phyloP scores from a whole-genome alignment of 306 rosid species.

The Acmispon strigosus region DNA sequence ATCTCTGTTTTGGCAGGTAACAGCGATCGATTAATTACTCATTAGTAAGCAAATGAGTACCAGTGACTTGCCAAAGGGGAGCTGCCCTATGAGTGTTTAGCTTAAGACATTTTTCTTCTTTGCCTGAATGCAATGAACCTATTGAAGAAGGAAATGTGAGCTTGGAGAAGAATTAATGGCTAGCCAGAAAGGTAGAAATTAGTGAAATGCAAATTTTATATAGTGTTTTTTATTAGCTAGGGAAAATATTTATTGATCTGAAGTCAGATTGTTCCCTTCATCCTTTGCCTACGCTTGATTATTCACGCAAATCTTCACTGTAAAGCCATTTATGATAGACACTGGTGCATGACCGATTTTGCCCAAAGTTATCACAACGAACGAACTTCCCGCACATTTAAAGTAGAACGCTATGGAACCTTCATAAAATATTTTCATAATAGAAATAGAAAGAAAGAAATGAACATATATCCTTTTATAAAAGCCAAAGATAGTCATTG shows the following conservation, averaged over 20 bases:
- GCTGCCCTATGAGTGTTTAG: slow-evolving; percentile 29
- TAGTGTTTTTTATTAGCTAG: not conserved
- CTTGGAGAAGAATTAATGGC: not conserved
- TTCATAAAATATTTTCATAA: too few relatives aligned
- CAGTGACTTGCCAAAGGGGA: slow-evolving; percentile 32
- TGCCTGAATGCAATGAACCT: not conserved
- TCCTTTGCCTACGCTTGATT: not conserved
- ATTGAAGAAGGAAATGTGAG: not conserved
- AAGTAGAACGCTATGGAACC: too few relatives aligned
- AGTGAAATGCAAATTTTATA: not conserved
- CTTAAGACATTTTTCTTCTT: not conserved
- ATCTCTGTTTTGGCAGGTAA: slow-evolving; percentile 21
- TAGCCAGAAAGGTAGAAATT: not conserved
- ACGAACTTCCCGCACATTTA: too few relatives aligned
- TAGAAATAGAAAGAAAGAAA: too few relatives aligned
- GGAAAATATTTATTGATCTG: not conserved
- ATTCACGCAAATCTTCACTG: not conserved
- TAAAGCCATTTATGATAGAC: too few relatives aligned
- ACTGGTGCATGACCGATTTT: too few relatives aligned
- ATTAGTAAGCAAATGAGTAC: not conserved
- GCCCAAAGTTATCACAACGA: too few relatives aligned
- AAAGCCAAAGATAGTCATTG: too few relatives aligned
- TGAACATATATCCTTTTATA: too few relatives aligned
- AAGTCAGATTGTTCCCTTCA: not conserved
- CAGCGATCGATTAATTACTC: not conserved